phyloP scores from a whole-genome alignment of 2,329 filamentous ascomycete species.

The Leptosphaerulina australis region DNA sequence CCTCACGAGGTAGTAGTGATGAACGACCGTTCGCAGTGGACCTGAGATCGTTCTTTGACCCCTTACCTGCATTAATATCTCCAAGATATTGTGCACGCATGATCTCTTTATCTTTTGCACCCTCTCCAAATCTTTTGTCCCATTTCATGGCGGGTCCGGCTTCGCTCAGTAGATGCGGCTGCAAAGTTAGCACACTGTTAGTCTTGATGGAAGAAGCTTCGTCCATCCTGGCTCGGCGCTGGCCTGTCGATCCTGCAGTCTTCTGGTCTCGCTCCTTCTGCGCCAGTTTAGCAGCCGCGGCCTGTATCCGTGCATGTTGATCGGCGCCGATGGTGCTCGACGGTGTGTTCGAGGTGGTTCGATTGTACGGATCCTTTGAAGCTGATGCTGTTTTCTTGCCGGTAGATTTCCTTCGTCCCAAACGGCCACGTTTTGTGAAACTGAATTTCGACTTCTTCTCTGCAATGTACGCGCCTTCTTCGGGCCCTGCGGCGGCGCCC shows the following conservation, averaged over 20 bases:
- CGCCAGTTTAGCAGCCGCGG: conserved; percentile 83
- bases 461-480: conserved; percentile 85
- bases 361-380: conserved; percentile 60
- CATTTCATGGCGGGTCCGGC: conserved; percentile 95
- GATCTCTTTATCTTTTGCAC: conserved; percentile 82
- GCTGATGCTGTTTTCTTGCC: conserved; percentile 50
- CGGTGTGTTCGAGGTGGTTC: conserved; percentile 56
- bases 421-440: conserved; percentile 73
- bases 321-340: conserved; percentile 84
- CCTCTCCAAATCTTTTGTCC: conserved; percentile 95
- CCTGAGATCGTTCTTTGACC: conserved; percentile 57
- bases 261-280: conserved; percentile 68
- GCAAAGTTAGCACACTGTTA: conserved; percentile 86
- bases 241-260: conserved; percentile 56
- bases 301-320: conserved; percentile 91
- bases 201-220: conserved; percentile 71
- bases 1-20: conserved; percentile 32
- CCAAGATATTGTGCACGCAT: conserved; percentile 86
- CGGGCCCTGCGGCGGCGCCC: conserved; percentile 83
- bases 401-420: conserved; percentile 61
- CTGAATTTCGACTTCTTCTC: conserved; percentile 96
- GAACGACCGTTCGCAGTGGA: conserved; percentile 40
- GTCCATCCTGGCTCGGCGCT: conserved; percentile 62
- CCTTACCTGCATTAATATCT: conserved; percentile 73
- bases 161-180: conserved; percentile 82